Evolutionary conservation across 176 grass and related monocot species (phyloP), one percentile per base, ranked within the genome.

Genomic region (Avena sativa): DNA sequence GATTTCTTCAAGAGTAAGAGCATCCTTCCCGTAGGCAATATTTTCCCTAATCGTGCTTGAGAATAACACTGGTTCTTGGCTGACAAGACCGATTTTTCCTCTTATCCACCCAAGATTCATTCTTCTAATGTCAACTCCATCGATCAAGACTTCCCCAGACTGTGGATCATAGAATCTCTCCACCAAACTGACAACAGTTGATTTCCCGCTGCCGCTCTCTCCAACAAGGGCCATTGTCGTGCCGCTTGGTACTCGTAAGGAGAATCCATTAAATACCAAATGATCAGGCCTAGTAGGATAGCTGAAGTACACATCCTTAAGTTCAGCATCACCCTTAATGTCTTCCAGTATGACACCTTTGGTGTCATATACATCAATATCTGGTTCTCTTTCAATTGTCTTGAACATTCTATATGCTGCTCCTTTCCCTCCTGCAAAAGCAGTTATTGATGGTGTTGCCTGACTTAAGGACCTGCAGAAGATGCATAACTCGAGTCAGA

Each of bases 81-180:
- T 93, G 34, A 98, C 95, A 17, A 95, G 92, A 79, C 95, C 88
- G 55, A 98, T 92, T 62, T 93, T 98, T 77, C 75, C 81, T 89
- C 95, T 86, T 67, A 98, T 92, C 76, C 91, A 93, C 49, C 78
- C 89, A 20, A 98, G 91, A 51, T 86, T 92, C 76, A 93, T 81
- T 85, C 61, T 93, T 86, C 89, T 98, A 30, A 98, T 81, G 79
- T 95, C 87, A 76, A 91, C 11, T 47, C 95, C 91, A 47, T 98
- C 95, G 74, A 98, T 93, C 72, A 98, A 57, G 38, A 98, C 93
- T 93, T 91, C 66, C 72, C 95, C 95, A 72, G 91, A 73, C 55
- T 91, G 89, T 50, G 95, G 95, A 87, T 98, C 95, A 75, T 98
- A 98, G 83, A 98, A 98, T 58, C 95, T 93, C 59, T 93, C 86